Evolutionary conservation across 768 basidiomycete genomes (phyloP).

Genomic region (Podaxis sp.): DNA sequence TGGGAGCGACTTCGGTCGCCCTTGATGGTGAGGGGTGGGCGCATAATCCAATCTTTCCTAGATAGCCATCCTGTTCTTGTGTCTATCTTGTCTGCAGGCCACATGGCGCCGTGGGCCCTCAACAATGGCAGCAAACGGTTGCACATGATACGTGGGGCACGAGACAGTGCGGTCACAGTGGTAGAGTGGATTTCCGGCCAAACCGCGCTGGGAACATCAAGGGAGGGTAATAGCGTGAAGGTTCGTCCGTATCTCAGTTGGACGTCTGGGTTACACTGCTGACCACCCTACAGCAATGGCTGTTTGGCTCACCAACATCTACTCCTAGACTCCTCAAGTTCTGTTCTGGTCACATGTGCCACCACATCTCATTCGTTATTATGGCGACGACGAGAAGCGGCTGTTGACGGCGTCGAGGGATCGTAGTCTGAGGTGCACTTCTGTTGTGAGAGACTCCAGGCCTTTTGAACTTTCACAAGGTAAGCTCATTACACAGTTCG

Average conservation of each 20-base stretch:
- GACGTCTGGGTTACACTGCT: background rate
- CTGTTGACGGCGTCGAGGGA: constrained; percentile 87
- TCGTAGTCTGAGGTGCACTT: constrained; percentile 84
- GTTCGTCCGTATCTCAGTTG: constrained; percentile 37
- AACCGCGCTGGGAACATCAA: constrained; percentile 84
- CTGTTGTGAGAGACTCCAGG: constrained; percentile 92
- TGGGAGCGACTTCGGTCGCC: constrained; percentile 16
- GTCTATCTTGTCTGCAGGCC: constrained; percentile 81
- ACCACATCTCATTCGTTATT: constrained; percentile 90
- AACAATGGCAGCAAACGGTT: constrained; percentile 78
- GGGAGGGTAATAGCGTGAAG: constrained; percentile 95
- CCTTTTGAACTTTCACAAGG: constrained; percentile 96
- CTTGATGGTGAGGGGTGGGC: constrained; percentile 19
- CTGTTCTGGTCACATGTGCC: constrained; percentile 91
- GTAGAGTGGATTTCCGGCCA: constrained; percentile 94
- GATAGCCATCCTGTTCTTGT: constrained; percentile 90
- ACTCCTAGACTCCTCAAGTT: constrained; percentile 88
- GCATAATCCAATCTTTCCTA: constrained; percentile 25
- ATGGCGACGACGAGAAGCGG: constrained; percentile 96
- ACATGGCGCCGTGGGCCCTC: constrained; percentile 93
- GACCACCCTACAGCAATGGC: constrained; percentile 77
- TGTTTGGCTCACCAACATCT: constrained; percentile 89
- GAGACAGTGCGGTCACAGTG: constrained; percentile 82
- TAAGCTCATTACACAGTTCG: constrained; percentile 24
- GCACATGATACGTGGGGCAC: constrained; percentile 85